phyloP scores from a whole-genome alignment of 371 early-diverging fungal genomes.

The Saksenaea oblongispora region DNA sequence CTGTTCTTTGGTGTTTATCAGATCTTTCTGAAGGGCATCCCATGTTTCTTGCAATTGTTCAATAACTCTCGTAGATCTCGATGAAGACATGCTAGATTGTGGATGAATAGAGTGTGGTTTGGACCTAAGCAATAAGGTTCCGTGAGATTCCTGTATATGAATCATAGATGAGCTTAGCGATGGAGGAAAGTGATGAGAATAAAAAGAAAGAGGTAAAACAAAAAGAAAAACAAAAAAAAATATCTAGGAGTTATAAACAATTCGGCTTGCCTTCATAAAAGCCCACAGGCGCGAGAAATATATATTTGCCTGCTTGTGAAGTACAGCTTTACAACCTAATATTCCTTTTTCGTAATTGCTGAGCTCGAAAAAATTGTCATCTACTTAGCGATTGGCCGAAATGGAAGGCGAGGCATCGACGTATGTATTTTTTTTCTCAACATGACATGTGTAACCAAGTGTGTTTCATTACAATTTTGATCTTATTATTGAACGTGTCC shows the following conservation, averaged over 20 bases:
- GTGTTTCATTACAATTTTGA: no score
- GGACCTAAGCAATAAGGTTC: neutral
- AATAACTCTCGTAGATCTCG: slow-evolving; percentile 22
- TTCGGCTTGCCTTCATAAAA: neutral
- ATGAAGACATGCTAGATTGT: slow-evolving; percentile 9
- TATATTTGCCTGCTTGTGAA: no score
- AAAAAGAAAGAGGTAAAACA: neutral
- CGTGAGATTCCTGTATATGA: slow-evolving; percentile 2
- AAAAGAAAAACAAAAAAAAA: neutral
- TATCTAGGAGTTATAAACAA: neutral
- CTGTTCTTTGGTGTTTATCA: slow-evolving; percentile 16
- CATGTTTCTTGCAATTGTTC: slow-evolving; percentile 22
- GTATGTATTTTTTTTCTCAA: no score
- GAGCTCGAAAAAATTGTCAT: no score
- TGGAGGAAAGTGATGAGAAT: neutral
- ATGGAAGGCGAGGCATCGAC: no score
- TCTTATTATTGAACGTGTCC: no score
- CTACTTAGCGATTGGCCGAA: no score
- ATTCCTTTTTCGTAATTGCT: no score
- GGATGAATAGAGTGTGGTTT: neutral
- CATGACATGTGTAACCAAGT: no score
- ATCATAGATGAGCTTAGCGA: neutral
- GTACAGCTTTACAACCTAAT: no score
- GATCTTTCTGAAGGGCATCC: slow-evolving; percentile 17
- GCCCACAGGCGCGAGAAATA: no score